These are phyloP conservation scores for Mucuna pruriens DNA, from an alignment of 306 rosid species.

Conservation along the genomic window DNA sequence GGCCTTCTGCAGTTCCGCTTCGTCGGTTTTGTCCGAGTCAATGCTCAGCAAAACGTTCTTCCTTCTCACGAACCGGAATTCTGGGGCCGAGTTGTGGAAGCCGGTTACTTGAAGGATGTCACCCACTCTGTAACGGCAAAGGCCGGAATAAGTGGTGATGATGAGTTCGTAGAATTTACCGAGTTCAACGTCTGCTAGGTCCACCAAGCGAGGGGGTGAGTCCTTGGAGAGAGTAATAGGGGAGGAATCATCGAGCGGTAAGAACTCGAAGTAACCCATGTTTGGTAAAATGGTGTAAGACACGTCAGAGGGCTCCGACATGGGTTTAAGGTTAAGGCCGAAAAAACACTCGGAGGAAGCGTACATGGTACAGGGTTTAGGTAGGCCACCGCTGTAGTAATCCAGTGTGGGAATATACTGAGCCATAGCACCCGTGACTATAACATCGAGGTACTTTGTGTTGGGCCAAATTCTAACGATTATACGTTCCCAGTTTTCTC, in stretches of 20 bases:
- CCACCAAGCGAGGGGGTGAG: constrained; percentile 70
- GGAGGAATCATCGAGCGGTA: constrained; percentile 62
- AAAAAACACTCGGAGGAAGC: constrained; percentile 95
- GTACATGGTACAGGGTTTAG: constrained; percentile 86
- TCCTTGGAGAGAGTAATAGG: constrained; percentile 51
- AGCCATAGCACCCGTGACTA: constrained; percentile 97
- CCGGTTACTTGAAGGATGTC: constrained; percentile 83
- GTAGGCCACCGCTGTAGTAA: constrained; percentile 71
- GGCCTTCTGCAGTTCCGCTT: constrained; percentile 79
- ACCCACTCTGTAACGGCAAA: constrained; percentile 84
- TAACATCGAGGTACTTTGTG: constrained; percentile 84
- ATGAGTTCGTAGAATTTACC: constrained; percentile 83
- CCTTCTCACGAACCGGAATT: constrained; percentile 77
- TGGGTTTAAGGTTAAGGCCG: constrained; percentile 82
- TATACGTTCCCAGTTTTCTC: constrained; percentile 75
- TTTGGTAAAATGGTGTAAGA: constrained; percentile 94
- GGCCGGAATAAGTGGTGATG: constrained; percentile 78
- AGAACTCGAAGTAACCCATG: constrained; percentile 92
- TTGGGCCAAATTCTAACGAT: constrained; percentile 90
- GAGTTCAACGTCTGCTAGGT: constrained; percentile 68
- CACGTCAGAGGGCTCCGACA: constrained; percentile 71
- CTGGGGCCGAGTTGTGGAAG: constrained; percentile 70
- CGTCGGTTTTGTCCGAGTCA: constrained; percentile 86
- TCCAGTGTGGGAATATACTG: constrained; percentile 89
- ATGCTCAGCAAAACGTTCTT: constrained; percentile 87